Evolutionary conservation across 1,139 yeast genomes (phyloP).

Genomic region (Blastobotrys elegans): DNA sequence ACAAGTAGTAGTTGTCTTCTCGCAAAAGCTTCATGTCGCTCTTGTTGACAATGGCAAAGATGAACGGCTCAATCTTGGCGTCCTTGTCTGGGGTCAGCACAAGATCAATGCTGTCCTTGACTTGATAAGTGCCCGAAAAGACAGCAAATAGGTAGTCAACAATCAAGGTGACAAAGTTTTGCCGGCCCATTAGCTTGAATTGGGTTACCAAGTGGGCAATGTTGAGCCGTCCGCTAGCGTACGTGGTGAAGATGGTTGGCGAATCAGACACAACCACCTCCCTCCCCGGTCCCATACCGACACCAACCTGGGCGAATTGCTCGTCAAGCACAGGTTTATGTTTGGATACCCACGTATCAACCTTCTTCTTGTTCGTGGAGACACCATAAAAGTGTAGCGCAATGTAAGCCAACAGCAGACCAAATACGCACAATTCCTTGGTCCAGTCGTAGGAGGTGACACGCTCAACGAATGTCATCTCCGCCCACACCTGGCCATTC

Average conservation of each 20-base stretch:
- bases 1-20: constrained; percentile 70
- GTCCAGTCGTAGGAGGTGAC: constrained; percentile 62
- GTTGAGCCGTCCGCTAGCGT: constrained; percentile 85
- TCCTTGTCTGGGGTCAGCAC: constrained; percentile 55
- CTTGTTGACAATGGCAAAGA: constrained; percentile 82
- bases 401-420: constrained; percentile 41
- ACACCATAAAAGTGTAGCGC: constrained; percentile 49
- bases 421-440: constrained; percentile 57
- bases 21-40: constrained; percentile 74
- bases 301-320: constrained; percentile 81
- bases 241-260: constrained; percentile 64
- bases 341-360: constrained; percentile 47
- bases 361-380: constrained; percentile 51
- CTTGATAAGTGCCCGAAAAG: constrained; percentile 47
- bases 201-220: constrained; percentile 58
- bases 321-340: constrained; percentile 47
- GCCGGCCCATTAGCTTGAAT: constrained; percentile 70
- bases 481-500: constrained; percentile 29
- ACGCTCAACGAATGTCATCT: constrained; percentile 32
- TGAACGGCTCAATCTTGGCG: constrained; percentile 52
- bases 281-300: constrained; percentile 28
- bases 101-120: constrained; percentile 44
- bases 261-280: constrained; percentile 57
- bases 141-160: constrained; percentile 54
- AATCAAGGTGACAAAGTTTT: constrained; percentile 63